phyloP scores from a whole-genome alignment of 306 rosid species.

The Fragaria nilgerrensis region DNA sequence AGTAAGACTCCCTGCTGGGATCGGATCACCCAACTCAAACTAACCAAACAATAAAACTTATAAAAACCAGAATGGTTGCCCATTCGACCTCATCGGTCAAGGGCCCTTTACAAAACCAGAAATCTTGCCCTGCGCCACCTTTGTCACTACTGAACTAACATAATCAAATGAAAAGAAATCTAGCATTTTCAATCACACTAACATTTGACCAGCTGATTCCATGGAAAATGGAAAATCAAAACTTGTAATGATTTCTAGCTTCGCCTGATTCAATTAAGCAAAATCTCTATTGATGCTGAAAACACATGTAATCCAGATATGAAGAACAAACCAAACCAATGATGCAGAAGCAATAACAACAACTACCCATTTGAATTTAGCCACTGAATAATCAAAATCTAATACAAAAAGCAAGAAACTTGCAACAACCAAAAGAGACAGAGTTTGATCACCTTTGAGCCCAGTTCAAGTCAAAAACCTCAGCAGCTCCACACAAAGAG shows the following conservation, averaged over 20 bases:
- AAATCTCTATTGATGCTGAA: neutral
- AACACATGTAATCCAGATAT: neutral
- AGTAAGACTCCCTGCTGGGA: neutral
- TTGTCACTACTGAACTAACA: neutral
- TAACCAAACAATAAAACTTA: neutral
- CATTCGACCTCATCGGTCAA: neutral
- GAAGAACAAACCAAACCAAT: neutral
- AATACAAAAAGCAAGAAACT: neutral
- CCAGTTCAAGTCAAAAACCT: constrained; percentile 12
- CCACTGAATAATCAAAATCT: neutral
- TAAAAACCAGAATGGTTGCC: neutral
- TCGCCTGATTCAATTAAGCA: neutral
- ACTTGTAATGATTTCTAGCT: neutral
- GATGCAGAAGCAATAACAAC: constrained; percentile 4
- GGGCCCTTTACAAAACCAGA: neutral
- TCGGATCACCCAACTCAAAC: neutral
- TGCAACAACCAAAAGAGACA: neutral
- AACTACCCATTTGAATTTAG: constrained; percentile 7
- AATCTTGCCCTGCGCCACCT: neutral
- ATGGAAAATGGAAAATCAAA: too few species aligned
- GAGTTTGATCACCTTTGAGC: constrained; percentile 26
- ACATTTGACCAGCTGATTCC: neutral
- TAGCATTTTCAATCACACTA: neutral
- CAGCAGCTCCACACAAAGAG: neutral
- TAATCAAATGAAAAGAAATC: neutral